Evolutionary conservation across 1,284 basidiomycete species (phyloP).

Genomic region (Takashimella koratensis): DNA sequence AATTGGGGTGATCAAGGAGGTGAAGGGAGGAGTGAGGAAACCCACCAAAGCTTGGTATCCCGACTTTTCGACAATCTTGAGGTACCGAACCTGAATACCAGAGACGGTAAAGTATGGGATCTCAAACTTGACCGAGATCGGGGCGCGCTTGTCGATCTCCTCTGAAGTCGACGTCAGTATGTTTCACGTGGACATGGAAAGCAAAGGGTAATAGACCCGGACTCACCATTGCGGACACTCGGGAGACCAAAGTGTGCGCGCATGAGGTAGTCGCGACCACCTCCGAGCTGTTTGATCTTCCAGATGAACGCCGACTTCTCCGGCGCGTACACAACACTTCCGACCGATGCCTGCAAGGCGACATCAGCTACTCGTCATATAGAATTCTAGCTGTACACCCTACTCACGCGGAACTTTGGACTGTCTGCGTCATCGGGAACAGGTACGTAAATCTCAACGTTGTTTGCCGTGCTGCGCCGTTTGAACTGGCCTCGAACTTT

Average conservation of each 20-base stretch:
- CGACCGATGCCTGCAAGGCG: constrained; percentile 86
- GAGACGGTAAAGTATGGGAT: constrained; percentile 98
- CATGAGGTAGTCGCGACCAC: constrained; percentile 91
- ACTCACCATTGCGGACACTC: constrained; percentile 75
- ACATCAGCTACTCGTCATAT: constrained; percentile 7
- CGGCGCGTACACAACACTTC: constrained; percentile 88
- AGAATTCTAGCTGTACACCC: not conserved
- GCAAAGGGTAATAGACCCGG: not conserved
- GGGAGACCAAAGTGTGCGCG: constrained; percentile 92
- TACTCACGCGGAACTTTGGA: constrained; percentile 84
- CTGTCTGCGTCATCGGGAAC: constrained; percentile 98
- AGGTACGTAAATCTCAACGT: constrained; percentile 96
- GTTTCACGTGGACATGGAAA: not conserved
- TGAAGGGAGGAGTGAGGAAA: not conserved
- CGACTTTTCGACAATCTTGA: constrained; percentile 98
- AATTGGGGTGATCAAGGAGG: too few relatives aligned
- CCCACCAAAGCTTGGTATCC: constrained; percentile 84
- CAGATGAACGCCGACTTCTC: constrained; percentile 95
- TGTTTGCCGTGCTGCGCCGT: constrained; percentile 91
- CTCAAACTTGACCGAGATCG: constrained; percentile 95
- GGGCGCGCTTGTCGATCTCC: constrained; percentile 83
- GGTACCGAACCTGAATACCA: constrained; percentile 83
- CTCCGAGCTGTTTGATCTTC: constrained; percentile 95
- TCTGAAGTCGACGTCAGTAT: constrained; percentile 52
- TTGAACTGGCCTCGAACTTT: constrained; percentile 99